Base-by-base conservation (phyloP, 2,329 filamentous ascomycete genomes). In the Ophiosphaerella korrae region DNA sequence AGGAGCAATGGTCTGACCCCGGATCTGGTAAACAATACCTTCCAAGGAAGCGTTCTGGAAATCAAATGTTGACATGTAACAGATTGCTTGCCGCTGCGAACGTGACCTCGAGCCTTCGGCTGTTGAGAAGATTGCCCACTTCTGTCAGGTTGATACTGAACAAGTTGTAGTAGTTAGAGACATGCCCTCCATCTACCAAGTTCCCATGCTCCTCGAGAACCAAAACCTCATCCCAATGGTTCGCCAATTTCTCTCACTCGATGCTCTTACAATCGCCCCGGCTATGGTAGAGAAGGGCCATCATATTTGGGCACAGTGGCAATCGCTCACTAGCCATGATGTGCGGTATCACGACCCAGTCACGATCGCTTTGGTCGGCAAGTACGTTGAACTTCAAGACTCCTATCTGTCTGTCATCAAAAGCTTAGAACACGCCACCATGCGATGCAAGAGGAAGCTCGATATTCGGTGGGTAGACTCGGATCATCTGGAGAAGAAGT, bases 31-130 rank as follows among this genome's bases (percentile, higher is more conserved):
- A 77, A 56, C 54, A 13, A 36, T 1, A 26, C 21, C 7, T 34
- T 21, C 12, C n/a, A 7, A 37, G 26, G 38, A 24, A 23, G 11
- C 5, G 6, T 26, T 24, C 24, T 32, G 5, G 33, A 37, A 32
- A 9, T 13, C 1, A 29, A 29, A 24, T n/a, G 31, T 39, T 58
- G 32, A 53, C 42, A 16, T 11, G 13, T 12, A 14, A 40, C 33
- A 90, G 88, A 94, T 97, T 76, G 94, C 93, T 12, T 97, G 94
- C 72, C 90, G 94, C 45, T 97, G 93, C 73, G 88, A 93, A 67
- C 81, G 82, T 45, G 83, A 87, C 11, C 84, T 97, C 6, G 87
- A 90, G 41, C 80, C 85, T 33, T 77, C 79, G 7, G 93, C 91
- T 1, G 86, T 93, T 42, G 82, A 88, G 57, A 97, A 99, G 78